phyloP scores from a whole-genome alignment of 2,329 filamentous ascomycete genomes.

The Teratosphaeria gauchensis region DNA sequence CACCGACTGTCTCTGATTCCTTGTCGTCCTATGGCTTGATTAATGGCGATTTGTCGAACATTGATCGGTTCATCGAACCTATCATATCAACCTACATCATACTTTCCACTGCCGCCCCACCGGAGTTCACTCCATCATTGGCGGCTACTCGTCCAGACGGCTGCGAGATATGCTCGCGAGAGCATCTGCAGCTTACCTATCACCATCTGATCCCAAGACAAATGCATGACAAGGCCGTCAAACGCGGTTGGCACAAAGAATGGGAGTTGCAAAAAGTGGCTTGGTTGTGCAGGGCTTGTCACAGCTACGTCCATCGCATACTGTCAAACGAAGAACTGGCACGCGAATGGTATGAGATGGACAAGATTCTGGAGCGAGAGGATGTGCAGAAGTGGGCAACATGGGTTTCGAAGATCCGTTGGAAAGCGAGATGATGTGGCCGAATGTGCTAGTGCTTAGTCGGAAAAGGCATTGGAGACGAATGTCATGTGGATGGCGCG shows the following conservation, averaged over 20 bases:
- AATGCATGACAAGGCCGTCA: slow-evolving; percentile 66
- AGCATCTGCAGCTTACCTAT: slow-evolving; percentile 69
- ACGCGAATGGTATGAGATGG: slow-evolving; percentile 61
- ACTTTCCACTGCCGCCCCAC: slow-evolving; percentile 50
- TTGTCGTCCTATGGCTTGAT: slow-evolving; percentile 59
- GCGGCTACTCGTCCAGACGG: slow-evolving; percentile 40
- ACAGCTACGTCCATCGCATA: slow-evolving; percentile 70
- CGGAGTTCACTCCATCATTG: slow-evolving; percentile 43
- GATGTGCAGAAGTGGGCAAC: slow-evolving; percentile 61
- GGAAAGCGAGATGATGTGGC: slow-evolving; percentile 50
- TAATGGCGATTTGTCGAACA: slow-evolving; percentile 30
- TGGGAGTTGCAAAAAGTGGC: slow-evolving; percentile 71
- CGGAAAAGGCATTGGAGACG: not conserved
- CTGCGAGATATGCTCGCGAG: slow-evolving; percentile 69
- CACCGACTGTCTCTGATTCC: slow-evolving; percentile 55
- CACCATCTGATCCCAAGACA: slow-evolving; percentile 77
- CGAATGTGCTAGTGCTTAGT: not conserved
- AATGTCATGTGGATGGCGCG: not conserved
- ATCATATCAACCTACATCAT: slow-evolving; percentile 55
- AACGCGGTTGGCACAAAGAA: slow-evolving; percentile 68
- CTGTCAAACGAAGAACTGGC: slow-evolving; percentile 70
- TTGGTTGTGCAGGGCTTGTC: slow-evolving; percentile 78
- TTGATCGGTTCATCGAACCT: slow-evolving; percentile 51
- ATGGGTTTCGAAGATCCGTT: slow-evolving; percentile 65
- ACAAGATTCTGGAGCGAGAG: slow-evolving; percentile 57